A percentile compares a stretch with the other conserved stretches of the same genome.
These are phyloP conservation scores for Cytidiella melzeri DNA, from an alignment of 768 basidiomycete species.

Conservation along the genomic window DNA sequence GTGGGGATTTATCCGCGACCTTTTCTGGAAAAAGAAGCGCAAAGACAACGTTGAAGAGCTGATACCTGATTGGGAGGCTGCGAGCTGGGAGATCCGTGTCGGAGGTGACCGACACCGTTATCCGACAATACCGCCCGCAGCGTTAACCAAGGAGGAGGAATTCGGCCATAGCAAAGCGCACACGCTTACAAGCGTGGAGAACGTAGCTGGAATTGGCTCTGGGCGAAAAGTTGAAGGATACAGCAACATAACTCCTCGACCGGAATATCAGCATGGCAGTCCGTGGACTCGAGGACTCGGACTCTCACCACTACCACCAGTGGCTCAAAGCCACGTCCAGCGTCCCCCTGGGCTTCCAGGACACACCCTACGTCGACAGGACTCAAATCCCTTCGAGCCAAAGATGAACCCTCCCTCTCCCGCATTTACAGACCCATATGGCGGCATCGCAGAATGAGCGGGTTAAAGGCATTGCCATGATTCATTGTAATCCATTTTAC, in stretches of 20 bases:
- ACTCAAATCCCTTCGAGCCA: background rate
- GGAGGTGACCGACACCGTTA: slow-evolving; percentile 22
- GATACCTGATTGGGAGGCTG: slow-evolving; percentile 58
- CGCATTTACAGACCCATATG: slow-evolving; percentile 8
- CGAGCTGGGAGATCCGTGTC: slow-evolving; percentile 46
- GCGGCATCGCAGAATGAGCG: slow-evolving; percentile 5
- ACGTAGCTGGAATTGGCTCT: slow-evolving; percentile 10
- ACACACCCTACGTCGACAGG: background rate
- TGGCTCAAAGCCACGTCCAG: background rate
- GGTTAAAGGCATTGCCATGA: too few relatives aligned
- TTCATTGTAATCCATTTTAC: background rate
- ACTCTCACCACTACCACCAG: background rate
- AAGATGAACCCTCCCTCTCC: slow-evolving; percentile 2
- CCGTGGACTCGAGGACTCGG: background rate
- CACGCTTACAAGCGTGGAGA: background rate
- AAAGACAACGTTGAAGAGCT: slow-evolving; percentile 43
- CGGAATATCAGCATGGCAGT: background rate
- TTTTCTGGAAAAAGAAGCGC: slow-evolving; percentile 32
- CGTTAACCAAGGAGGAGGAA: slow-evolving; percentile 4
- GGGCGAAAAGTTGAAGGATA: background rate
- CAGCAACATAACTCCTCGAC: background rate
- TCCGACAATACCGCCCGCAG: slow-evolving; percentile 23
- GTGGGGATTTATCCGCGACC: slow-evolving; percentile 53
- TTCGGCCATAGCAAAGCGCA: slow-evolving; percentile 6
- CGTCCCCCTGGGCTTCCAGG: too few relatives aligned